These are phyloP conservation scores for Polytrichum commune DNA, from an alignment of 225 moss, liverwort and hornwort genomes.

Conservation along the genomic window DNA sequence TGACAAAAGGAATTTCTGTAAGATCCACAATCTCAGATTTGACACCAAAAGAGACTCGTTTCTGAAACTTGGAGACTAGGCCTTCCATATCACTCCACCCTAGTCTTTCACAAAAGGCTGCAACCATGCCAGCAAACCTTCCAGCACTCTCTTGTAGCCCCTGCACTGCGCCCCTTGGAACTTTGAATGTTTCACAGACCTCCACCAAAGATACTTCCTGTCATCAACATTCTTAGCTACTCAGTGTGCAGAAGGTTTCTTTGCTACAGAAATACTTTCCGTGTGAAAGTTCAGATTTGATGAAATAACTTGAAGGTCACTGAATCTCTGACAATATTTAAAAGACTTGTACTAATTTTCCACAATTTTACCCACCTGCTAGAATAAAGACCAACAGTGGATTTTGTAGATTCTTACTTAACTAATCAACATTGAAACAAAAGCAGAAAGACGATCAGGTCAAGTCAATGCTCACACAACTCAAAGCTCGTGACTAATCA, in stretches of 20 bases:
- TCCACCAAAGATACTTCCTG: conserved; percentile 94
- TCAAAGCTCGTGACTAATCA: not conserved
- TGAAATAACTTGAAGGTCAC: too few relatives aligned
- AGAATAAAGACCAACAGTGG: too few relatives aligned
- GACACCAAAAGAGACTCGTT: conserved; percentile 90
- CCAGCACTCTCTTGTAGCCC: conserved; percentile 93
- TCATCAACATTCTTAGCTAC: conserved; percentile 1
- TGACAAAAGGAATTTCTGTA: conserved; percentile 91
- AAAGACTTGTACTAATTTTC: too few relatives aligned
- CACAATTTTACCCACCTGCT: too few relatives aligned
- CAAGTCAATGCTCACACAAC: not conserved
- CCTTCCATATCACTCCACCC: conserved; percentile 97
- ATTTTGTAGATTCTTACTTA: too few relatives aligned
- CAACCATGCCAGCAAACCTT: conserved; percentile 93
- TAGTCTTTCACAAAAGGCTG: conserved; percentile 90
- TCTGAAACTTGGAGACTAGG: conserved; percentile 90
- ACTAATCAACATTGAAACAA: too few relatives aligned
- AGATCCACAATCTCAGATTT: conserved; percentile 97
- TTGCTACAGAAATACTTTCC: too few relatives aligned
- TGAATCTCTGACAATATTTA: too few relatives aligned
- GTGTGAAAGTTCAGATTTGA: conserved; percentile 3
- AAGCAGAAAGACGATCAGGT: not conserved
- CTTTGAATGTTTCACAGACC: conserved; percentile 81
- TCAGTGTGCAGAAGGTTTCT: too few relatives aligned
- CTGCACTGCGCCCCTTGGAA: conserved; percentile 93